Evolutionary conservation across 2,329 filamentous ascomycete species (phyloP).

Genomic region (Macrophomina pseudophaseolina): DNA sequence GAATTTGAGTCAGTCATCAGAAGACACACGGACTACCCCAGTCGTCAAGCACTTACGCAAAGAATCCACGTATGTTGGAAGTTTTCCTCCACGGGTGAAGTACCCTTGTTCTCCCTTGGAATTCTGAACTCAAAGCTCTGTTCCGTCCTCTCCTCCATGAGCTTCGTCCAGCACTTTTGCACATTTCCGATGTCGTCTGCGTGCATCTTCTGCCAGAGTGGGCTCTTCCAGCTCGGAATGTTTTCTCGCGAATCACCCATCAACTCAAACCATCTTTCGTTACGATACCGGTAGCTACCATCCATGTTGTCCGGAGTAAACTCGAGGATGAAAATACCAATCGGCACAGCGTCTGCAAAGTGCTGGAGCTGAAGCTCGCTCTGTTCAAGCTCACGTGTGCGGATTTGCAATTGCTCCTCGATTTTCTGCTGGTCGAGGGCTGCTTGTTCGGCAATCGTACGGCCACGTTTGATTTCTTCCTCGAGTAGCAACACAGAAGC

Average conservation of each 20-base stretch:
- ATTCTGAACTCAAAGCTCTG: conserved; percentile 26
- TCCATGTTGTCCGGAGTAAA: conserved; percentile 25
- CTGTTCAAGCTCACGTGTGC: conserved; percentile 21
- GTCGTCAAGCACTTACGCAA: neutral
- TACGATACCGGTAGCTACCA: conserved; percentile 27
- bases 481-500: conserved; percentile 43
- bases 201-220: conserved; percentile 24
- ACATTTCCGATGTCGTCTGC: neutral
- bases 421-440: conserved; percentile 42
- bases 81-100: conserved; percentile 9
- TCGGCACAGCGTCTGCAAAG: conserved; percentile 25
- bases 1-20: neutral
- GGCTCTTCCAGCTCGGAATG: conserved; percentile 12
- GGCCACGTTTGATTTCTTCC: conserved; percentile 37
- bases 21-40: neutral
- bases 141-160: conserved; percentile 22
- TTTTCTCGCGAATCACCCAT: conserved; percentile 22
- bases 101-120: neutral
- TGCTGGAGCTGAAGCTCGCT: conserved; percentile 25
- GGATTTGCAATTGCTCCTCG: conserved; percentile 23
- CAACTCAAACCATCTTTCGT: conserved; percentile 29
- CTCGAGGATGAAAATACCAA: conserved; percentile 24
- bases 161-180: conserved; percentile 12
- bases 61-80: conserved; percentile 22
- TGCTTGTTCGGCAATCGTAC: conserved; percentile 35